phyloP scores from a whole-genome alignment of 768 basidiomycete species.

The Boletus bicolor region DNA sequence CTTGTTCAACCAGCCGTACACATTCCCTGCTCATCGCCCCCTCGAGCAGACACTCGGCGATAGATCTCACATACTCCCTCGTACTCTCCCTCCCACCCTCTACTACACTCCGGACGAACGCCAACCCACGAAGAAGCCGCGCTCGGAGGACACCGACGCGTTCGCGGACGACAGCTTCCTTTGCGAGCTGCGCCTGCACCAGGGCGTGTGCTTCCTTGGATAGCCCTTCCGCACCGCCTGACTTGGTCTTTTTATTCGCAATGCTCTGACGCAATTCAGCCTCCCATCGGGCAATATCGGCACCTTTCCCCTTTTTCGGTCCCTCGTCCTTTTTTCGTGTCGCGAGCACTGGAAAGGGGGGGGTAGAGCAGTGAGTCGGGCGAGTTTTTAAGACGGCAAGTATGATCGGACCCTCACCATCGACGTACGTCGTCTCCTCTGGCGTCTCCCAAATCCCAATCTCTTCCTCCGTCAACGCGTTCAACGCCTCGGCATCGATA shows the following conservation, averaged over 20 bases:
- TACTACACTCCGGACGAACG: constrained; percentile 65
- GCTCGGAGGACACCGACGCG: constrained; percentile 54
- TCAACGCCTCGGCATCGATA: constrained; percentile 57
- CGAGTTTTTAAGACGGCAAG: no score
- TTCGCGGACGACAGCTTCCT: constrained; percentile 67
- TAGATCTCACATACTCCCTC: constrained; percentile 49
- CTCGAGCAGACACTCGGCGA: constrained; percentile 60
- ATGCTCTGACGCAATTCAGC: constrained; percentile 85
- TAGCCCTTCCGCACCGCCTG: constrained; percentile 39
- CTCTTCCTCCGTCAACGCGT: constrained; percentile 66
- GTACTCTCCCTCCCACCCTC: constrained; percentile 41
- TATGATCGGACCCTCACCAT: constrained; percentile 48
- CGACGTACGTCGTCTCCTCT: constrained; percentile 74
- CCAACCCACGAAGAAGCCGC: constrained; percentile 62
- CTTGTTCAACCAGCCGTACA: constrained; percentile 54
- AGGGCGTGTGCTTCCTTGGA: constrained; percentile 84
- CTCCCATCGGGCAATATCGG: constrained; percentile 93
- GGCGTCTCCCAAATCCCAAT: constrained; percentile 85
- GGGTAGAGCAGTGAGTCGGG: no score
- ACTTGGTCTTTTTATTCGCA: constrained; percentile 65
- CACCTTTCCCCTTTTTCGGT: constrained; percentile 76
- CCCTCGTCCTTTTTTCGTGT: constrained; percentile 50
- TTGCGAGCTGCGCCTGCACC: constrained; percentile 79
- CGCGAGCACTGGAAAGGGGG: constrained; percentile 50
- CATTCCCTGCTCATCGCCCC: constrained; percentile 58